A percentile compares a stretch with the other conserved stretches of the same genome.
These are phyloP conservation scores for Passiflora organensis DNA, from an alignment of 345 rosid genomes.

Conservation along the genomic window DNA sequence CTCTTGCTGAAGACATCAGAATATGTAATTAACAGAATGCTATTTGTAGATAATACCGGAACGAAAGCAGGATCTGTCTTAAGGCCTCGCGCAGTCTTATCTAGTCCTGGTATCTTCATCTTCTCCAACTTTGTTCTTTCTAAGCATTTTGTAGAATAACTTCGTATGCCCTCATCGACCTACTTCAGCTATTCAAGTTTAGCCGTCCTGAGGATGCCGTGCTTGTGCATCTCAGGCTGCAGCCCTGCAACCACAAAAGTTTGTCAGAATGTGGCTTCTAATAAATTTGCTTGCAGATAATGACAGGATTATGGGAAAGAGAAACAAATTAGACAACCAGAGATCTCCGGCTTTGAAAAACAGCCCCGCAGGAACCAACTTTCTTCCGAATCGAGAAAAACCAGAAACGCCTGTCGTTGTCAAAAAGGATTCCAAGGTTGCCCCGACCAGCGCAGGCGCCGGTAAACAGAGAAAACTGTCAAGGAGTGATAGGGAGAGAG, in stretches of 20 bases:
- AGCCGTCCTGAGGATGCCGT: too few relatives aligned
- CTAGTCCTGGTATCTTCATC: slow-evolving; percentile 29
- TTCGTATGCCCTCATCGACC: too few relatives aligned
- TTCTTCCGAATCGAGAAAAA: neutral
- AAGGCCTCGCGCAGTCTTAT: slow-evolving; percentile 34
- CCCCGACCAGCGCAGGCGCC: too few relatives aligned
- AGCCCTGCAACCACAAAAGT: too few relatives aligned
- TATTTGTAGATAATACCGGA: neutral
- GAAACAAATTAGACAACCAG: slow-evolving; percentile 8
- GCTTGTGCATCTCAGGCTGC: too few relatives aligned
- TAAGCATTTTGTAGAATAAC: neutral
- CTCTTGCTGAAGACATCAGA: too few relatives aligned
- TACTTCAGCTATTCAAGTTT: too few relatives aligned
- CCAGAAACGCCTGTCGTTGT: neutral
- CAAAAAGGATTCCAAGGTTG: too few relatives aligned
- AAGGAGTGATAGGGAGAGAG: too few relatives aligned
- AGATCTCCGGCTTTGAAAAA: slow-evolving; percentile 10
- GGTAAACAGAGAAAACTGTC: too few relatives aligned
- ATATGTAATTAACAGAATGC: neutral
- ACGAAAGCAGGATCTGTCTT: slow-evolving; percentile 2
- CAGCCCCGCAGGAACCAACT: neutral
- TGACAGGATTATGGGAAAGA: slow-evolving; percentile 23
- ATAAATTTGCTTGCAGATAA: slow-evolving; percentile 19
- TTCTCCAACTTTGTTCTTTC: neutral
- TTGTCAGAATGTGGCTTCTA: neutral